Percentiles rank a stretch among this genome's conserved stretches.
phyloP scores from a whole-genome alignment of 177 flowering plant genomes.

The Vitis hybrid region DNA sequence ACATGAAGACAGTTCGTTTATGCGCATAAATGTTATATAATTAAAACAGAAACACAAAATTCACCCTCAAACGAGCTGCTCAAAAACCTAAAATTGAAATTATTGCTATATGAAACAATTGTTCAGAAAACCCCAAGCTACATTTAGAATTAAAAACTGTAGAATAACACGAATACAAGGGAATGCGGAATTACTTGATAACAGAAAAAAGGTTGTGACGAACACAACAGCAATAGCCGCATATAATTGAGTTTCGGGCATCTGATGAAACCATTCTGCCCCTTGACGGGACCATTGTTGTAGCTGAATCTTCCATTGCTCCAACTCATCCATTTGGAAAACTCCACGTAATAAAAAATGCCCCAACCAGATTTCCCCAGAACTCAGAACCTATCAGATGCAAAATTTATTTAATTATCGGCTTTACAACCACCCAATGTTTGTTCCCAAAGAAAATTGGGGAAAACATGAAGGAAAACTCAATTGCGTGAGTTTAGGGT shows the following conservation, averaged over 20 bases:
- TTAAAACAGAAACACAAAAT: no score
- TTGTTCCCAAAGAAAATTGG: no score
- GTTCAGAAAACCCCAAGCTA: background rate
- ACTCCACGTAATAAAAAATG: no score
- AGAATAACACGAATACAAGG: background rate
- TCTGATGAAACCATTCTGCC: slow-evolving; percentile 19
- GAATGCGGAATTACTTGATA: slow-evolving; percentile 20
- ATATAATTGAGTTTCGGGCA: slow-evolving; percentile 45
- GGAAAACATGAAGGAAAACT: no score
- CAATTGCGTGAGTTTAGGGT: no score
- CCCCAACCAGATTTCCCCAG: no score
- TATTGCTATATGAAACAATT: background rate
- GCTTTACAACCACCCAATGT: no score
- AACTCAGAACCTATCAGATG: no score
- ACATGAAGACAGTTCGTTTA: no score
- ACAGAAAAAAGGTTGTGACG: slow-evolving; percentile 29
- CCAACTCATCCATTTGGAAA: slow-evolving; percentile 22
- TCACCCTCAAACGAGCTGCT: no score
- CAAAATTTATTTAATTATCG: no score
- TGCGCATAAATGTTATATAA: no score
- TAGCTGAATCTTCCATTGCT: slow-evolving; percentile 22
- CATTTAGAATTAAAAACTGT: background rate
- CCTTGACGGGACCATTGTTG: slow-evolving; percentile 29
- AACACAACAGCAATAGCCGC: slow-evolving; percentile 31
- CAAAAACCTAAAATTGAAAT: background rate